Percentiles rank a stretch among this genome's conserved stretches.
Conservation (phyloP, 768 basidiomycete species). For the Coprinellus micaceus region DNA sequence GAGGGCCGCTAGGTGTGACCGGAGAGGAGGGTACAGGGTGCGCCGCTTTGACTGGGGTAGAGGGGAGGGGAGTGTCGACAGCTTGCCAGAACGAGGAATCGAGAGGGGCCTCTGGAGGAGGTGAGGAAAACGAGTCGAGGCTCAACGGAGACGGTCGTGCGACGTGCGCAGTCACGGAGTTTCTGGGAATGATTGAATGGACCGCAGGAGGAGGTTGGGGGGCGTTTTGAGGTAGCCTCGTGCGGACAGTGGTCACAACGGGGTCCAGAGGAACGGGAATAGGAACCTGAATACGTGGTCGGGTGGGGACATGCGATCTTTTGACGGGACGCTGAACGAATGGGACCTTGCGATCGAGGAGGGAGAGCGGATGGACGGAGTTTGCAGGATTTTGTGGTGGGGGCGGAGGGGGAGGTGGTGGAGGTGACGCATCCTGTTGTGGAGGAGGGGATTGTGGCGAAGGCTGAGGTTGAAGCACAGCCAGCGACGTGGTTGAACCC, state of each 20-base stretch:
- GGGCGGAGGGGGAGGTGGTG: constrained; percentile 5
- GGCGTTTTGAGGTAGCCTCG: constrained; percentile 16
- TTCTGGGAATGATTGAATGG: constrained; percentile 21
- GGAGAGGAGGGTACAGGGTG: constrained; percentile 4
- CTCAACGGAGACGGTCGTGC: constrained; percentile 28
- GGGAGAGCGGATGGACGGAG: constrained; percentile 7
- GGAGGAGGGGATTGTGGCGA: constrained; percentile 10
- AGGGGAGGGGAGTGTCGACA: constrained; percentile 35
- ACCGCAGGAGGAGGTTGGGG: constrained; percentile 12
- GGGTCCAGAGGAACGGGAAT: constrained; percentile 20
- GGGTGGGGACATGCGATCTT: constrained; percentile 12
- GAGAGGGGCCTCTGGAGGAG: constrained; percentile 14
- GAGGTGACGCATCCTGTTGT: neutral
- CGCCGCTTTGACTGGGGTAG: constrained; percentile 26
- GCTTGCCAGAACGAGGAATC: constrained; percentile 29
- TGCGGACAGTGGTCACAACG: constrained; percentile 29
- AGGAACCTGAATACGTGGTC: constrained; percentile 6
- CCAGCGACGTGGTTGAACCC: too few relatives aligned
- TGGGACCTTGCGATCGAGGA: constrained; percentile 3
- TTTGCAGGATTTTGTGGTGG: neutral
- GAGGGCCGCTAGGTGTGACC: neutral
- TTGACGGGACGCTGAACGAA: constrained; percentile 4
- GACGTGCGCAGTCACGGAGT: constrained; percentile 12
- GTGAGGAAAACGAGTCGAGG: constrained; percentile 11
- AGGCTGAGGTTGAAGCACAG: neutral